phyloP scores from a whole-genome alignment of 2,329 filamentous ascomycete genomes.

The Cercospora sojina region DNA sequence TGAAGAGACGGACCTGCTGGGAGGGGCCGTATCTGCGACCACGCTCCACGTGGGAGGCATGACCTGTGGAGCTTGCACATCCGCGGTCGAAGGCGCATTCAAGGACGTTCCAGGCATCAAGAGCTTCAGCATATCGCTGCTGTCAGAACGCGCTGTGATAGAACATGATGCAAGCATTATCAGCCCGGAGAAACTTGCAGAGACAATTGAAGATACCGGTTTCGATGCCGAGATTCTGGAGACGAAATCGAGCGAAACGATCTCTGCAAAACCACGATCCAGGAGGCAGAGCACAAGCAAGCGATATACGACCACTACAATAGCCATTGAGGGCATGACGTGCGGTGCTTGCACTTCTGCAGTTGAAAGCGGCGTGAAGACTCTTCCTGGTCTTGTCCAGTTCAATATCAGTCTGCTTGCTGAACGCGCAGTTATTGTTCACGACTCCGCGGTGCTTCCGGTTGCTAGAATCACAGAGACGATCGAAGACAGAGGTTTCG shows the following conservation, averaged over 20 bases:
- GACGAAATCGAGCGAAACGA: slow-evolving; percentile 54
- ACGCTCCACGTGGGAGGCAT: slow-evolving; percentile 87
- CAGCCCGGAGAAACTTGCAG: slow-evolving; percentile 71
- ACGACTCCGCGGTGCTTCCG: slow-evolving; percentile 70
- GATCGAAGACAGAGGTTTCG: slow-evolving; percentile 89
- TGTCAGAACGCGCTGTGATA: slow-evolving; percentile 94
- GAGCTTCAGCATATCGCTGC: slow-evolving; percentile 84
- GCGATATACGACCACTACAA: slow-evolving; percentile 66
- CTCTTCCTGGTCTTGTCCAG: slow-evolving; percentile 72
- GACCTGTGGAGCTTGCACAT: slow-evolving; percentile 88
- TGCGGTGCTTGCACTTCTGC: slow-evolving; percentile 95
- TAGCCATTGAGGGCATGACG: slow-evolving; percentile 95
- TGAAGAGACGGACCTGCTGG: slow-evolving; percentile 26
- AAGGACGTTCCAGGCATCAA: slow-evolving; percentile 76
- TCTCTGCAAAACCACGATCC: slow-evolving; percentile 38
- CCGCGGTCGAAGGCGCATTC: slow-evolving; percentile 90
- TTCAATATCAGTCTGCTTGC: slow-evolving; percentile 96
- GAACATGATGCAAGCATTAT: slow-evolving; percentile 79
- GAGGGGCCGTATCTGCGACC: slow-evolving; percentile 77
- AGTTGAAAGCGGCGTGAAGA: slow-evolving; percentile 77
- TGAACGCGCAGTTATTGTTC: slow-evolving; percentile 83
- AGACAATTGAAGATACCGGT: slow-evolving; percentile 86
- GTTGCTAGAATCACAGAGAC: slow-evolving; percentile 74
- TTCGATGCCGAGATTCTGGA: slow-evolving; percentile 87
- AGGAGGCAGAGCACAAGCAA: slow-evolving; percentile 42